Base-by-base conservation (phyloP, 495 filamentous ascomycete species). In the Penicillium dipodomyicola region DNA sequence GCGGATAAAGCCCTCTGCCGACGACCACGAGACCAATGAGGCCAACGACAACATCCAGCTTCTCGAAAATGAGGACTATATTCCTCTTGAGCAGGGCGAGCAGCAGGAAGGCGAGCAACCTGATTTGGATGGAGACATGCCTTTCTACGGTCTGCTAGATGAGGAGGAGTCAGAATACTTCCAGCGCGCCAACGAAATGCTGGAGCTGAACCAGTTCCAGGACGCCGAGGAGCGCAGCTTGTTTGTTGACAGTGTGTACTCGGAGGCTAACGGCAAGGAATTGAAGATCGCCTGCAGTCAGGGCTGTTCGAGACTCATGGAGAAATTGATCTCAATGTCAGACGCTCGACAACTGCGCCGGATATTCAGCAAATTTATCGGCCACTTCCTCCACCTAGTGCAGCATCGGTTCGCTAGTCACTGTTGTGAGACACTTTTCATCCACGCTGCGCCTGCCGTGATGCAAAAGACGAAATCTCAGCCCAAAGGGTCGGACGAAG, bases 401-500 rank as follows among this genome's bases (percentile, higher is more conserved):
- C 92, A 94, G 64, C 94, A 98, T 70, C 87, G 92, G 27, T 98
- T 98, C 67, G 94, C 94, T 4, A 91, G 90, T 50, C 94, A 98
- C 73, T 97, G 92, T 67, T 97, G 93, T 71, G 94, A 98, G 75
- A 91, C 89, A 15, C 78, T 98, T 10, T 97, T 98, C 64, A 77
- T 91, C 35, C 82, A 87, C 53, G 87, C 88, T 9, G 92, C 92
- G 17, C 85, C 88, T 0, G 75, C 88, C 7, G 87, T 96, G 23
- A 88, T 86, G 20, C 74, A 86, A 58, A 82, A 79, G 49, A 74
- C 81, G 11, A 82, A 81, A 30, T 61, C 76, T 9, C 77, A 76
- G 7, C 71, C 75, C 14, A 70, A 72, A 2, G 70, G 65, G 37
- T 63, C 58, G 14, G 56, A 33, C 59, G 60, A 69, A 17, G 70